Base-by-base conservation (phyloP, 805 yeast species). In the Yarrowia sp. region DNA sequence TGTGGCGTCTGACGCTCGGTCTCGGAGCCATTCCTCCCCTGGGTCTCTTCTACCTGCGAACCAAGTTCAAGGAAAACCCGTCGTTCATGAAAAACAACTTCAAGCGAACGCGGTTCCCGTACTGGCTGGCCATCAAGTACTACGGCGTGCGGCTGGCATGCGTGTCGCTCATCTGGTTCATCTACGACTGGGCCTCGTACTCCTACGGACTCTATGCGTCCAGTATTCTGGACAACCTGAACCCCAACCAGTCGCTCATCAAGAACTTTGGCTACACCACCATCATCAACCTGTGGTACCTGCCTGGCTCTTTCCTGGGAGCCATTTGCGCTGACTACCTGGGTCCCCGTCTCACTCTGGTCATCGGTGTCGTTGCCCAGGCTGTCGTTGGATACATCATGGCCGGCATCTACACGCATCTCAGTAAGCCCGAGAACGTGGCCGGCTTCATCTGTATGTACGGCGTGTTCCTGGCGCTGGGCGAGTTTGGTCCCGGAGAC, bases 401-500 rank as follows among this genome's bases (percentile, higher is more conserved):
- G 92, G 92, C 96, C 66, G 94, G 88, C 19, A 78, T 83, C 58
- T 87, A 89, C 74, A 79, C 81, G 34, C 74, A 76, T 33, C 81
- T 94, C 72, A 80, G 81, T 69, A 73, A 84, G 43, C 64, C 64
- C 33, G 50, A 42, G 15, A 84, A 88, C 72, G 82, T 91, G 74
- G 97, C 86, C 42, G 94, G 86, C 0, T 91, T 93, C 73, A 90
- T 87, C 60, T 95, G 92, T 50, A 89, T 89, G 36, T 94, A 89
- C 75, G 98, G 98, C 80, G 87, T 94, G 71, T 94, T 92, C 77
- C 80, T 86, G 76, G 83, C 97, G 3, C 82, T 91, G 56, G 98
- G 98, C 74, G 98, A 94, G 79, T 90, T 93, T 77, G 96, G 97
- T 38, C 93, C 96, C 14, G 98, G 98, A 79, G 91, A 92, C 79